phyloP scores from a whole-genome alignment of 2,329 filamentous ascomycete genomes.

The Monascus ruber region DNA sequence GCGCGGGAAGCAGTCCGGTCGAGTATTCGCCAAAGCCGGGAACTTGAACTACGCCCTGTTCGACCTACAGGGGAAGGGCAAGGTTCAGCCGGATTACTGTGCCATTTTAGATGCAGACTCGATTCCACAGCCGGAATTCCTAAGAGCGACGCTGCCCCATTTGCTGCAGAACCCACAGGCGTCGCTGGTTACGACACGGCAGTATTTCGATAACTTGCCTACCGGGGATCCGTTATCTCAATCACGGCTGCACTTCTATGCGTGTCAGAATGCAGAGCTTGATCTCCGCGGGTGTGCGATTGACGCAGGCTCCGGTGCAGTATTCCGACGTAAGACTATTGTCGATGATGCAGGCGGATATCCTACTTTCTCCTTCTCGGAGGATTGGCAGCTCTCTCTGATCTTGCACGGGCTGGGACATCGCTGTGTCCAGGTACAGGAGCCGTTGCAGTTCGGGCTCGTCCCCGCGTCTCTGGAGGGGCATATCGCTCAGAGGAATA shows the following conservation, averaged over 20 bases:
- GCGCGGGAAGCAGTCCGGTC: constrained; percentile 31
- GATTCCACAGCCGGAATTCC: constrained; percentile 23
- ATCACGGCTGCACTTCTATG: constrained; percentile 20
- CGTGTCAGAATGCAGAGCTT: constrained; percentile 20
- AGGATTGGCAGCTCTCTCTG: constrained; percentile 24
- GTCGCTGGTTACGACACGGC: constrained; percentile 22
- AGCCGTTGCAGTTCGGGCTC: constrained; percentile 21
- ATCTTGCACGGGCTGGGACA: constrained; percentile 19
- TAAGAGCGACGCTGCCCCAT: constrained; percentile 27
- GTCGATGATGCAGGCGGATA: constrained; percentile 18
- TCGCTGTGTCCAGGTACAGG: constrained; percentile 18
- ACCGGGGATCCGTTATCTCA: constrained; percentile 19
- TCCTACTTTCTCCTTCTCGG: constrained; percentile 23
- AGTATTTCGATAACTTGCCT: constrained; percentile 25
- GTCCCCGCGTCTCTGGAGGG: constrained; percentile 25
- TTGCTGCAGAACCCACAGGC: constrained; percentile 15
- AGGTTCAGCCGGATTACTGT: constrained; percentile 17
- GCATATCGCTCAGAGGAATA: constrained; percentile 22
- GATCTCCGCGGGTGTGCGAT: constrained; percentile 17
- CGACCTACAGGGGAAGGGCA: constrained; percentile 8
- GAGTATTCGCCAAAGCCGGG: constrained; percentile 25
- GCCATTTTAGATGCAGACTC: constrained; percentile 26
- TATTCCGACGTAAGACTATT: constrained; percentile 21
- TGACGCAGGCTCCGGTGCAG: constrained; percentile 24
- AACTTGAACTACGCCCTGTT: constrained; percentile 26